phyloP scores from a whole-genome alignment of 352 stramenopile species.

The Phytophthora tubulina region DNA sequence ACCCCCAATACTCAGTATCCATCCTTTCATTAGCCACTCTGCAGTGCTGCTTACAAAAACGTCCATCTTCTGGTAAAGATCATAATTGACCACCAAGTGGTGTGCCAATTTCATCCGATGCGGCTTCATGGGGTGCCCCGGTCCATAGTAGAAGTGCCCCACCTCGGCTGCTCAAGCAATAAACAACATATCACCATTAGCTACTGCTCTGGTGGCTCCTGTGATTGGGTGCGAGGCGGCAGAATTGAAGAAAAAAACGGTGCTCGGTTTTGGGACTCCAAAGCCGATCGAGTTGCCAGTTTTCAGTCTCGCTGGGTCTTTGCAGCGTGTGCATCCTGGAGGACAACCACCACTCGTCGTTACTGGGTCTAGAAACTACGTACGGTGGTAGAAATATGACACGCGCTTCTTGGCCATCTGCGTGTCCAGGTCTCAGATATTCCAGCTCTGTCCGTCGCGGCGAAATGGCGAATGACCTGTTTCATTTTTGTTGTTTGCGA shows the following conservation, averaged over 20 bases:
- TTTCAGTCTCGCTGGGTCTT: not conserved
- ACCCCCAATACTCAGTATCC: not conserved
- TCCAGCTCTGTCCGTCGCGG: constrained; percentile 11
- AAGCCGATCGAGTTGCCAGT: too few species aligned
- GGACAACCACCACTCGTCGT: not conserved
- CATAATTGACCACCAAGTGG: constrained; percentile 97
- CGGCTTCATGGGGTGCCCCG: constrained; percentile 98
- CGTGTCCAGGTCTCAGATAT: not conserved
- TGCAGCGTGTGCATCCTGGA: constrained; percentile 4
- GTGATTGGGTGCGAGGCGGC: too few species aligned
- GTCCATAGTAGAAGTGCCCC: constrained; percentile 97
- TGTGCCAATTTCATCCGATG: constrained; percentile 97
- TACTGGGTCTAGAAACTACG: constrained; percentile 22
- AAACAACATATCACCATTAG: not conserved
- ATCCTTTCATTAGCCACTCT: not conserved
- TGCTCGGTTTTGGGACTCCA: too few species aligned
- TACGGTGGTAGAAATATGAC: constrained; percentile 91
- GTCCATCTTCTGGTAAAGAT: constrained; percentile 99
- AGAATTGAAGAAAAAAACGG: too few species aligned
- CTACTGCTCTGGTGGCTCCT: not conserved
- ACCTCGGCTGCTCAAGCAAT: constrained; percentile 81
- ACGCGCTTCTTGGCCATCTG: constrained; percentile 67
- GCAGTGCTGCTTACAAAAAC: constrained; percentile 85
- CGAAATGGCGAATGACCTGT: constrained; percentile 32
- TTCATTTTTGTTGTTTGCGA: constrained; percentile 17